phyloP scores from a whole-genome alignment of 305 asterid genomes.

The Fraxinus baroniana region DNA sequence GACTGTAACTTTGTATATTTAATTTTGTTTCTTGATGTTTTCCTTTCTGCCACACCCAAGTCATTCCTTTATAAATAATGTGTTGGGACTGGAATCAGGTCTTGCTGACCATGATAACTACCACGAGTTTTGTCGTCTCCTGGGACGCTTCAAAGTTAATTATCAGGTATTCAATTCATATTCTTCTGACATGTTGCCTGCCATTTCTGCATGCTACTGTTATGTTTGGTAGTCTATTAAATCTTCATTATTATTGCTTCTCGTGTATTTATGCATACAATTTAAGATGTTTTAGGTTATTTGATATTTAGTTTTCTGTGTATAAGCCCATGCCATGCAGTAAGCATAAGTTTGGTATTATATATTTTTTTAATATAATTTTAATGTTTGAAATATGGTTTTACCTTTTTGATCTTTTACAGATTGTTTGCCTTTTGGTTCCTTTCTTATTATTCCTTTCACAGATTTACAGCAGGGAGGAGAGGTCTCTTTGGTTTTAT shows the following conservation, averaged over 20 bases:
- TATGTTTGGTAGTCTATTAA: background rate
- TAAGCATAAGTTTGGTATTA: background rate
- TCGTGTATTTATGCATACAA: background rate
- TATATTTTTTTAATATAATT: background rate
- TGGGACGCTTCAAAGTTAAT: slow-evolving; percentile 95
- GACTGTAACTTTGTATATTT: slow-evolving; percentile 6
- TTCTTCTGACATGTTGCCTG: slow-evolving; percentile 22
- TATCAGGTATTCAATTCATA: slow-evolving; percentile 65
- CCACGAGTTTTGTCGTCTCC: slow-evolving; percentile 99
- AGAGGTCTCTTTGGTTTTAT: background rate
- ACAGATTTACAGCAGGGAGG: background rate
- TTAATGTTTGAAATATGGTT: background rate
- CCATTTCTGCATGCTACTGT: slow-evolving; percentile 15
- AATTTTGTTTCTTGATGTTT: background rate
- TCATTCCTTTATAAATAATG: slow-evolving; percentile 22
- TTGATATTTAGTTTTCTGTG: background rate
- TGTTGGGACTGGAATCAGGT: slow-evolving; percentile 58
- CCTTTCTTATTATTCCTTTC: background rate
- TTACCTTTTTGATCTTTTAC: background rate
- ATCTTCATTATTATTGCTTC: background rate
- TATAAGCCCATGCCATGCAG: background rate
- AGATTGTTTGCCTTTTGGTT: background rate
- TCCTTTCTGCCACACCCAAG: slow-evolving; percentile 11
- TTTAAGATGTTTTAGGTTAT: background rate
- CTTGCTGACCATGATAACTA: slow-evolving; percentile 95